A percentile compares a stretch with the other conserved stretches of the same genome.
These are phyloP conservation scores for Phoma sp. DNA, from an alignment of 2,329 filamentous ascomycete species.

Conservation along the genomic window DNA sequence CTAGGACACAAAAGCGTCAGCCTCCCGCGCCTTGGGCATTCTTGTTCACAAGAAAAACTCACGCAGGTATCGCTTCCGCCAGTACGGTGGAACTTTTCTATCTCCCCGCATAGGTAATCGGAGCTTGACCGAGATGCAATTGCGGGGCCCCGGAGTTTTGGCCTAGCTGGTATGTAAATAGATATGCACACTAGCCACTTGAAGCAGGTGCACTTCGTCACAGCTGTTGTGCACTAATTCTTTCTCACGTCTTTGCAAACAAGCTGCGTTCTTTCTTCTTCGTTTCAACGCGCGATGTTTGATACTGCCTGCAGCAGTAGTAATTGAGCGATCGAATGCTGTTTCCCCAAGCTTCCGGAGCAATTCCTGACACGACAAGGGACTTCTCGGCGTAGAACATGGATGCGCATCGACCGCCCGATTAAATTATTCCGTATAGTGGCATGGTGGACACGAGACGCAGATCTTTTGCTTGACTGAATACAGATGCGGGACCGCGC, in stretches of 20 bases:
- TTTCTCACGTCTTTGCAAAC: not conserved
- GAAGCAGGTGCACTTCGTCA: not conserved
- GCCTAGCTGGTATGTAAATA: not conserved
- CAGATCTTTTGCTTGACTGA: not conserved
- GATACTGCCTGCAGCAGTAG: too few species aligned
- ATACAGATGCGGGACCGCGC: not conserved
- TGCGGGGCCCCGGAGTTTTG: constrained; percentile 14
- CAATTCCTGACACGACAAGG: too few species aligned
- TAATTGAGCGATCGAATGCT: too few species aligned
- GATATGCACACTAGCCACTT: not conserved
- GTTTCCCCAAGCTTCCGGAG: too few species aligned
- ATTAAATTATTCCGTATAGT: not conserved
- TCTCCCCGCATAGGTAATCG: not conserved
- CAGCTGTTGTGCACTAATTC: not conserved
- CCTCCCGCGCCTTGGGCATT: not conserved
- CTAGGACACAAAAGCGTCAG: not conserved
- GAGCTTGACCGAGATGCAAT: constrained; percentile 1
- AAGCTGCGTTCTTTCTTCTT: too few species aligned
- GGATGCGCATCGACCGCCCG: not conserved
- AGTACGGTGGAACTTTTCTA: not conserved
- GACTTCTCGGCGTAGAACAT: not conserved
- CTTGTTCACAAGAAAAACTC: not conserved
- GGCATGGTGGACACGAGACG: not conserved
- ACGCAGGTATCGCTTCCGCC: not conserved
- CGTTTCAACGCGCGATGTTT: too few species aligned